These are phyloP conservation scores for Malus sylvestris DNA, from an alignment of 306 rosid genomes.

Conservation along the genomic window DNA sequence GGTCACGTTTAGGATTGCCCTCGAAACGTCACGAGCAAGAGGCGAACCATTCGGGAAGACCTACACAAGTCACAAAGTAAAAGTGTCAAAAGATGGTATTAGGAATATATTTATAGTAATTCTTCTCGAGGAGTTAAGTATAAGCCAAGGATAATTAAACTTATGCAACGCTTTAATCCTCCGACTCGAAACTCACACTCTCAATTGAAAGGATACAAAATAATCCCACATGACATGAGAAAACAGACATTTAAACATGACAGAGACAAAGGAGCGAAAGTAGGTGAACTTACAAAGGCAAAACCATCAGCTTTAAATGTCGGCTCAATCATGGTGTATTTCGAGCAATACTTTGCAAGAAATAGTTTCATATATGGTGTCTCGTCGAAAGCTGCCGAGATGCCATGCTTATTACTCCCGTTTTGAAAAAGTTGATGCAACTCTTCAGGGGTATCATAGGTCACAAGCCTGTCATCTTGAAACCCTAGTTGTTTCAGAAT, in stretches of 20 bases:
- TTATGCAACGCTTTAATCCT: background rate
- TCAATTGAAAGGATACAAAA: background rate
- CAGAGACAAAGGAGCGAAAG: background rate
- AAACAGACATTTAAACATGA: background rate
- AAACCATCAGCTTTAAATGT: slow-evolving; percentile 11
- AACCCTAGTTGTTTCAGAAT: slow-evolving; percentile 1
- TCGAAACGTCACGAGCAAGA: slow-evolving; percentile 14
- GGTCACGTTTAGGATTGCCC: slow-evolving; percentile 11
- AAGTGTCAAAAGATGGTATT: background rate
- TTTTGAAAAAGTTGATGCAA: background rate
- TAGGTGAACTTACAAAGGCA: background rate
- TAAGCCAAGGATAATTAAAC: background rate
- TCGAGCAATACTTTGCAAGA: slow-evolving; percentile 5
- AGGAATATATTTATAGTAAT: background rate
- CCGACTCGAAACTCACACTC: background rate
- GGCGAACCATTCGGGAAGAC: slow-evolving; percentile 23
- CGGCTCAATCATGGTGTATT: slow-evolving; percentile 12
- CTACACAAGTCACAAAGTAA: background rate
- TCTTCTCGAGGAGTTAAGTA: background rate
- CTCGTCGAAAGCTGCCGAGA: slow-evolving; percentile 11
- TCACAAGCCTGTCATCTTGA: background rate
- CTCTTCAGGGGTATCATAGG: background rate
- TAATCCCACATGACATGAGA: background rate
- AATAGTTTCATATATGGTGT: slow-evolving; percentile 2
- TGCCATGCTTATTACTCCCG: background rate